Base-by-base conservation (phyloP, 2,329 filamentous ascomycete genomes). In the Ophiostoma piceae region DNA sequence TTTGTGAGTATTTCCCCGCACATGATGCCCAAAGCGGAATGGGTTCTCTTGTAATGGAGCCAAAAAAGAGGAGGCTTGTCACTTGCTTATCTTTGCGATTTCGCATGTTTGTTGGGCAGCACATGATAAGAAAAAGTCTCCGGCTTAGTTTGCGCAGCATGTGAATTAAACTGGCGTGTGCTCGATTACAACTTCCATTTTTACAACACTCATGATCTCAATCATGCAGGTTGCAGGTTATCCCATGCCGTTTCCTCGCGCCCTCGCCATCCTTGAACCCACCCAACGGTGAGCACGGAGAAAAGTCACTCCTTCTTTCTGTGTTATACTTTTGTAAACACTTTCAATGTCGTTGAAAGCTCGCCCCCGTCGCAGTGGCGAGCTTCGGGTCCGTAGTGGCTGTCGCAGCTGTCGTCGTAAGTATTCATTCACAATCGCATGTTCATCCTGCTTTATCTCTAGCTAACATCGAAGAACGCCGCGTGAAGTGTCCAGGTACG, bases 401-500 rank as follows among this genome's bases (percentile, higher is more conserved):
- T 60, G 54, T 32, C 54, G 22, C 11, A 60, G 7, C 6, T 60
- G 54, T 11, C 54, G 54, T 32, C 22, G 54, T 60, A 32, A 8
- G 54, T 60, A 12, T 32, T 60, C 6, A 12, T 32, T 32, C 11
- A 29, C 54, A 19, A 14, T 22, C 54, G 22, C 5, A 8, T n/a
- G 9, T 11, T 12, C 26, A 32, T 60, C 54, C 5, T 6, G 4
- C 12, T 12, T 32, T 16, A 5, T 2, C 2, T 11, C 12, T 6
- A 16, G 12, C 54, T 60, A 60, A 60, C 26, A 29, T 29, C 14
- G 12, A 8, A 60, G 54, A 60, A 16, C 54, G 54, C 26, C 26
- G 54, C 26, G 54, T 60, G 14, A 60, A 60, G 22, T 60, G 54
- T 60, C 54, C 54, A 60, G 54, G 26, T 60, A 60, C 14, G 54